Base-by-base conservation (phyloP, 306 rosid species). In the Corylus americana region DNA sequence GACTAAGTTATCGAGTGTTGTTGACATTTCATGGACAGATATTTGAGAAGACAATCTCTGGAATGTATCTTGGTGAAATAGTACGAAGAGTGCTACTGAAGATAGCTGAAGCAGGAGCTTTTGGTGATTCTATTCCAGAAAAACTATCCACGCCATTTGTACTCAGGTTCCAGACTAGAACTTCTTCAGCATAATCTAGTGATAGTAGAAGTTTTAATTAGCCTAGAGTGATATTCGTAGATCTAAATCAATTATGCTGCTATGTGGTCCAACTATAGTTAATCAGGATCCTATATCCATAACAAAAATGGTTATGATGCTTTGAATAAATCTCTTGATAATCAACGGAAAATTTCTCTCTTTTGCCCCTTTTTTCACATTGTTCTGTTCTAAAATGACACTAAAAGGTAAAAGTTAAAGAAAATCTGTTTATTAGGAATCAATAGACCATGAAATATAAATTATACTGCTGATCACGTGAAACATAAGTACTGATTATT, bases 31-130 rank as follows among this genome's bases (percentile, higher is more conserved):
- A 11, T 78, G 61, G 35, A 53, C 83, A 94, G 98, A 92, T 91
- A 10, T 92, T 91, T 87, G 98, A 94, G 87, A 94, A 94, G 89
- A 91, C 97, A 54, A 90, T 94, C 77, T 84, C 98, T 64, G 98
- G 98, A 76, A 90, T 94, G 97, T 94, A 94, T 81, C 93, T 94
- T 7, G 98, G 98, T 5, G 98, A 94, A 88, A 94, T 92, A 63
- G 92, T 85, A 44, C 82, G 98, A 83, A 83, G 97, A 74, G 95
- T 90, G 70, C 81, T 94, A 62, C 76, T 90, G 53, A 82, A 86
- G 75, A 86, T 94, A 93, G 90, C 90, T 45, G 85, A 88, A 86
- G 84, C 49, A 11, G 86, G 88, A 78, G 86, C 69, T 61, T 80
- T 92, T 75, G 98, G 98, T 39, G 82, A 81, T 29, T 85, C 90